Percentiles rank a stretch among this genome's conserved stretches.
Conservation (phyloP, 2,329 filamentous ascomycete species). For the Penicillium sp. region DNA sequence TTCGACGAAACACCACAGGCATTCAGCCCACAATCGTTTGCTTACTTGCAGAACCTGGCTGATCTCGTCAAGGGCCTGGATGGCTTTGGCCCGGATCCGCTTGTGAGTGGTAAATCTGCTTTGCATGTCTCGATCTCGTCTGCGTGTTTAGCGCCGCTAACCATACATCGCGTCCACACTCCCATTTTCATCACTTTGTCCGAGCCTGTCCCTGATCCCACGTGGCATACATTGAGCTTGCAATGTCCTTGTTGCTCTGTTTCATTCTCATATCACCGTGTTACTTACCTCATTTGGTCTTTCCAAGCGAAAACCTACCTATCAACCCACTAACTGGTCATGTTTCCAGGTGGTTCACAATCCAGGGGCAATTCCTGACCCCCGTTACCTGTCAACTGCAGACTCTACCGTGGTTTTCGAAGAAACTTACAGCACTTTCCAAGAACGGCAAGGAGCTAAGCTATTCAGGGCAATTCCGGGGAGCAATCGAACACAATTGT, state of each 20-base stretch:
- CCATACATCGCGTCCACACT: too few species aligned
- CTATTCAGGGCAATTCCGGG: slow-evolving; percentile 31
- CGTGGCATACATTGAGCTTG: slow-evolving; percentile 1
- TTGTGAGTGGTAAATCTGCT: slow-evolving; percentile 36
- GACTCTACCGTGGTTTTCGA: slow-evolving; percentile 47
- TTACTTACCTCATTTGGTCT: too few species aligned
- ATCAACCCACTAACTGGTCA: too few species aligned
- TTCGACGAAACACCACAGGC: slow-evolving; percentile 45
- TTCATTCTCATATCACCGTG: too few species aligned
- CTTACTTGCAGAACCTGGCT: slow-evolving; percentile 34
- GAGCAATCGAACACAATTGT: slow-evolving; percentile 30
- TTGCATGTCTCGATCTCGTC: too few species aligned
- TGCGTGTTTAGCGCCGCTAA: too few species aligned
- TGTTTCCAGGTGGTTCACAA: slow-evolving; percentile 40
- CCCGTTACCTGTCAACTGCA: slow-evolving; percentile 37
- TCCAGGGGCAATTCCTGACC: slow-evolving; percentile 42
- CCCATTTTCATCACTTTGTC: too few species aligned
- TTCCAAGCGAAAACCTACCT: too few species aligned
- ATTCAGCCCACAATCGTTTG: slow-evolving; percentile 28
- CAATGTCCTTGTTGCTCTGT: too few species aligned
- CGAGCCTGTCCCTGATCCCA: neutral
- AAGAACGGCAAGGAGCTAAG: slow-evolving; percentile 29
- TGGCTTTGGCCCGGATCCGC: slow-evolving; percentile 34
- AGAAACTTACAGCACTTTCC: slow-evolving; percentile 37
- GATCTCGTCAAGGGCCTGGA: slow-evolving; percentile 27